Conservation (phyloP, 2,329 filamentous ascomycete genomes). For the Botryotinia convoluta region DNA sequence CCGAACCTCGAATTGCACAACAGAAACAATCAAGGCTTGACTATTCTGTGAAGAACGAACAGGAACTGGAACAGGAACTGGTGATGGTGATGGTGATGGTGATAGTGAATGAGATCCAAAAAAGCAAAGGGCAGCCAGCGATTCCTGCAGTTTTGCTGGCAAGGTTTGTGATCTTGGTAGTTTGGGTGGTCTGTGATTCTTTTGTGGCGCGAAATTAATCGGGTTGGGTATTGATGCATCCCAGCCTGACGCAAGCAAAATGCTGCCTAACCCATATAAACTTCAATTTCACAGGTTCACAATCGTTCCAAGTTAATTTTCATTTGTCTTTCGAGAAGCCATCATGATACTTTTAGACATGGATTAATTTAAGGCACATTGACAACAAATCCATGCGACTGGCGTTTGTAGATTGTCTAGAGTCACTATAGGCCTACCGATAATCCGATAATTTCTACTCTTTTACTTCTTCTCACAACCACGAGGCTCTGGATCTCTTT, state of each 20-base stretch:
- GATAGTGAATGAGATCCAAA: neutral
- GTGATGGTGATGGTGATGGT: neutral
- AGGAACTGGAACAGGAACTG: neutral
- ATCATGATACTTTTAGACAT: constrained; percentile 14
- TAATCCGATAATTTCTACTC: neutral
- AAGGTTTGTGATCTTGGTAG: constrained; percentile 16
- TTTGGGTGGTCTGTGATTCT: constrained; percentile 11
- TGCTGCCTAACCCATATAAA: constrained; percentile 17
- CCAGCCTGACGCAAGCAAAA: constrained; percentile 35
- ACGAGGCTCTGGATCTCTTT: neutral
- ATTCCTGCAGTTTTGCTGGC: constrained; percentile 23
- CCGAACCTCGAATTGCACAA: constrained; percentile 3
- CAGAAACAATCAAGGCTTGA: constrained; percentile 1
- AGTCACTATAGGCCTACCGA: neutral
- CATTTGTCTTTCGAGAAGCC: constrained; percentile 23
- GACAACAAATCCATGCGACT: constrained; percentile 27
- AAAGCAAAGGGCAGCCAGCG: constrained; percentile 30
- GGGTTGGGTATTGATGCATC: constrained; percentile 49
- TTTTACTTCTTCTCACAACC: constrained; percentile 11
- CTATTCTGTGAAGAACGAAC: neutral
- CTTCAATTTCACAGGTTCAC: constrained; percentile 11
- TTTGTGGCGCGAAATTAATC: constrained; percentile 28
- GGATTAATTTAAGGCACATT: constrained; percentile 20
- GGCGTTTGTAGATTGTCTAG: constrained; percentile 19
- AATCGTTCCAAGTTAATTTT: constrained; percentile 14